Evolutionary conservation across 345 rosid genomes (phyloP).

Genomic region (Rhodomyrtus tomentosa): DNA sequence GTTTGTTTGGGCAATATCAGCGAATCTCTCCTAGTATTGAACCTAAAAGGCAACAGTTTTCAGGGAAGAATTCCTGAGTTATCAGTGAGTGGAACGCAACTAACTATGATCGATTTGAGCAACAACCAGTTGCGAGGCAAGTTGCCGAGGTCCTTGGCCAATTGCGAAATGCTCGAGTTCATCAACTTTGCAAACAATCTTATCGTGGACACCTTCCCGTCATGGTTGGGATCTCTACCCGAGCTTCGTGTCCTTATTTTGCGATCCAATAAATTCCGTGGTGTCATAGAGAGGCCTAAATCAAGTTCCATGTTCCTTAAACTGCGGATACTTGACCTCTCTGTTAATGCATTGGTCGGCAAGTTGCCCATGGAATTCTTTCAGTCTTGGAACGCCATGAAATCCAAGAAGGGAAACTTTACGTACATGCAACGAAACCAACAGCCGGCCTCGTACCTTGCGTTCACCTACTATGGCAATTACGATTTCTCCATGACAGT

Average conservation of each 20-base stretch:
- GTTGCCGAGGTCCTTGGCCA: background rate
- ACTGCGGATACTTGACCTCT: constrained; percentile 4
- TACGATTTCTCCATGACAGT: too few relatives aligned
- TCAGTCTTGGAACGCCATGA: background rate
- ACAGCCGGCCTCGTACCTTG: rapidly evolving
- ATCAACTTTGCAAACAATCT: background rate
- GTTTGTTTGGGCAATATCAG: constrained; percentile 10
- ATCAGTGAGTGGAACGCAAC: rapidly evolving
- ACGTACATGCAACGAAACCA: too few relatives aligned
- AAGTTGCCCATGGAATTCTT: background rate
- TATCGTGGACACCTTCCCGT: background rate
- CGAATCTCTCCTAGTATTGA: background rate
- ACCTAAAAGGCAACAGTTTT: background rate
- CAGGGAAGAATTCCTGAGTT: background rate
- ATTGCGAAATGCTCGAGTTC: background rate
- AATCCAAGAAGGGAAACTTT: background rate
- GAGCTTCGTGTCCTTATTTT: background rate
- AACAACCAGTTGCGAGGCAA: background rate
- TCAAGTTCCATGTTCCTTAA: background rate
- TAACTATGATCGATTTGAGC: background rate
- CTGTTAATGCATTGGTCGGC: constrained; percentile 1
- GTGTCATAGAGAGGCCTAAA: background rate
- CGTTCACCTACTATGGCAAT: too few relatives aligned
- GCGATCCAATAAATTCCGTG: background rate
- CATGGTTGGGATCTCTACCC: background rate